Conservation (phyloP, 1,139 yeast species). For the Blastobotrys raffinosifermentans region DNA sequence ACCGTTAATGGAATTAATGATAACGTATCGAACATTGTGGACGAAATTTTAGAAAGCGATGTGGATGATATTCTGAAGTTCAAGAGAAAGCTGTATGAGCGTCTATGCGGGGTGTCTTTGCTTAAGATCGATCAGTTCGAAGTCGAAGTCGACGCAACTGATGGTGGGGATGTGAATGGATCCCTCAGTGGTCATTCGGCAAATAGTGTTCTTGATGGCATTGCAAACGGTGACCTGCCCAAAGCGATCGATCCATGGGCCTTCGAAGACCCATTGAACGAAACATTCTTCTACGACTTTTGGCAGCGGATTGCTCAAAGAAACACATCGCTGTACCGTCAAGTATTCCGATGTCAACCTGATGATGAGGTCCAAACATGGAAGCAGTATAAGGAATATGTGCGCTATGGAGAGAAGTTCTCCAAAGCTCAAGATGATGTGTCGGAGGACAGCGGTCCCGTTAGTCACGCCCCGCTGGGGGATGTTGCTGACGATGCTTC, state of each 20-base stretch:
- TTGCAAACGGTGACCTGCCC: constrained; percentile 7
- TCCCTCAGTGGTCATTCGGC: no score
- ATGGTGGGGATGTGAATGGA: constrained; percentile 1
- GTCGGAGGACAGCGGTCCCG: constrained; percentile 8
- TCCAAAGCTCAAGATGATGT: constrained; percentile 30
- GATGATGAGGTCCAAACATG: constrained; percentile 84
- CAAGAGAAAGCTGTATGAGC: constrained; percentile 18
- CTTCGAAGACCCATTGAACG: constrained; percentile 79
- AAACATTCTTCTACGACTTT: constrained; percentile 74
- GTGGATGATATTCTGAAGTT: constrained; percentile 16
- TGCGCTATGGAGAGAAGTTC: constrained; percentile 32
- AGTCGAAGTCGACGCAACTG: constrained; percentile 1
- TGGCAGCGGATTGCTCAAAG: constrained; percentile 83
- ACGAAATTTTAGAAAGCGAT: constrained; percentile 10
- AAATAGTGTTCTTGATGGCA: neutral
- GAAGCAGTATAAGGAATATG: constrained; percentile 77
- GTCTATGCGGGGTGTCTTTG: neutral
- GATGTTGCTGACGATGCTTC: constrained; percentile 10
- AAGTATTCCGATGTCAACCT: constrained; percentile 91
- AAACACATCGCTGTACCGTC: constrained; percentile 74
- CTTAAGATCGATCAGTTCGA: neutral
- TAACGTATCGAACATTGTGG: constrained; percentile 7
- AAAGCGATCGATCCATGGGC: constrained; percentile 75
- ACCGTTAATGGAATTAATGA: neutral
- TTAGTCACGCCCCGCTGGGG: constrained; percentile 22